phyloP scores from a whole-genome alignment of 2,329 filamentous ascomycete genomes.

The Curvularia spicifera region DNA sequence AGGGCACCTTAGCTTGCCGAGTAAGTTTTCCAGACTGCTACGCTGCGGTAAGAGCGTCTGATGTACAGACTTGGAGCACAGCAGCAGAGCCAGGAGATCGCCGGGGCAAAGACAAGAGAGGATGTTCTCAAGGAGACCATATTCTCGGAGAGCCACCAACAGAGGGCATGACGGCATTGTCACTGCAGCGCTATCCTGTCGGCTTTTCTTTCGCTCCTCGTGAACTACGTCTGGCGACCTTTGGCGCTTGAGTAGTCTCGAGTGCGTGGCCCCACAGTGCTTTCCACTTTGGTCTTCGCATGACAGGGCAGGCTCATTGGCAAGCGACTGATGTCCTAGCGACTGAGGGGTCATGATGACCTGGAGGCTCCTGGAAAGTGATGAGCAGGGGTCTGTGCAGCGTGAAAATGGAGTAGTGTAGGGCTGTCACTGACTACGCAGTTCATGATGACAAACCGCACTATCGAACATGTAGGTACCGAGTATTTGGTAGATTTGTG shows the following conservation, averaged over 20 bases:
- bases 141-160: slow-evolving; percentile 31
- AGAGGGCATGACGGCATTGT: slow-evolving; percentile 23
- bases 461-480: slow-evolving; percentile 2
- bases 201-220: slow-evolving; percentile 19
- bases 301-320: not conserved
- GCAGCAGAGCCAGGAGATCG: slow-evolving; percentile 40
- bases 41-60: slow-evolving; percentile 30
- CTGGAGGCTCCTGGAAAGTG: slow-evolving; percentile 8
- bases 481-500: slow-evolving; percentile 4
- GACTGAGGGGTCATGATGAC: slow-evolving; percentile 4
- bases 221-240: slow-evolving; percentile 17
- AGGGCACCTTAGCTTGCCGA: slow-evolving; percentile 37
- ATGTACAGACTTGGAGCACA: slow-evolving; percentile 36
- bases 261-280: slow-evolving; percentile 1
- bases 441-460: slow-evolving; percentile 3
- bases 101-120: slow-evolving; percentile 31
- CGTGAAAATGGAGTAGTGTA: not conserved
- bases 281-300: not conserved
- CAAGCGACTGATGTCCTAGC: not conserved
- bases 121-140: slow-evolving; percentile 38
- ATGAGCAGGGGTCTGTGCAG: slow-evolving; percentile 15
- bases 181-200: not conserved
- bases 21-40: slow-evolving; percentile 35
- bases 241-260: slow-evolving; percentile 30
- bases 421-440: slow-evolving; percentile 7